These are phyloP conservation scores for Rhodofomes roseus DNA, from an alignment of 1,284 basidiomycete genomes.

Conservation along the genomic window DNA sequence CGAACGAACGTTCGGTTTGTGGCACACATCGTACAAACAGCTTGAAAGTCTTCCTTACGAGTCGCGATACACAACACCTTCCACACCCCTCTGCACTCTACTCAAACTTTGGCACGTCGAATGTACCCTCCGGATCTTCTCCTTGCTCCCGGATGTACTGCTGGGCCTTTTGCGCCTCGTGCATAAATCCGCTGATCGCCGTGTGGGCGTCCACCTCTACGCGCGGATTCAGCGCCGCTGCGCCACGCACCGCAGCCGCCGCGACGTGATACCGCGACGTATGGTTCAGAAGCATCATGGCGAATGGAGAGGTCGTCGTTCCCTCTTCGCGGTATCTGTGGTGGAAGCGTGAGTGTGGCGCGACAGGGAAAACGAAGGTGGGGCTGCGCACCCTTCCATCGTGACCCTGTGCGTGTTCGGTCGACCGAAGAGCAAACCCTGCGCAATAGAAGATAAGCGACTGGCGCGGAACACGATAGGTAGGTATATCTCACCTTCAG, in stretches of 20 bases:
- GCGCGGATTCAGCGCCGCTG: constrained; percentile 44
- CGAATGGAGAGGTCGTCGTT: constrained; percentile 66
- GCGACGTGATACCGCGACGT: constrained; percentile 66
- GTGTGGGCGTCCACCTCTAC: constrained; percentile 54
- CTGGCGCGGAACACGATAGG: not conserved
- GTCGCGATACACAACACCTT: not conserved
- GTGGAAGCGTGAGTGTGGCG: constrained; percentile 11
- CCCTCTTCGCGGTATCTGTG: constrained; percentile 58
- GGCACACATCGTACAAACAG: too few relatives aligned
- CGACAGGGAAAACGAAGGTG: not conserved
- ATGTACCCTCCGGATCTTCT: constrained; percentile 47
- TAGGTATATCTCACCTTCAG: constrained; percentile 27
- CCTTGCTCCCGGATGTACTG: constrained; percentile 55
- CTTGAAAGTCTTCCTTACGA: too few relatives aligned
- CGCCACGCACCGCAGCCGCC: constrained; percentile 51
- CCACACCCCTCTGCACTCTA: not conserved
- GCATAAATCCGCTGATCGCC: constrained; percentile 48
- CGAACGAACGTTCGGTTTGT: too few relatives aligned
- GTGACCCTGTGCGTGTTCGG: constrained; percentile 44
- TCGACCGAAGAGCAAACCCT: constrained; percentile 59
- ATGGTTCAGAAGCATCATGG: constrained; percentile 71
- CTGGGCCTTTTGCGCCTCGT: constrained; percentile 49
- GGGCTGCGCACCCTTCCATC: constrained; percentile 42
- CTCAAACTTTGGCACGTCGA: constrained; percentile 40
- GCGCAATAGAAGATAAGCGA: constrained; percentile 12